Base-by-base conservation (phyloP, 345 rosid genomes). In the Acer yangbiense region DNA sequence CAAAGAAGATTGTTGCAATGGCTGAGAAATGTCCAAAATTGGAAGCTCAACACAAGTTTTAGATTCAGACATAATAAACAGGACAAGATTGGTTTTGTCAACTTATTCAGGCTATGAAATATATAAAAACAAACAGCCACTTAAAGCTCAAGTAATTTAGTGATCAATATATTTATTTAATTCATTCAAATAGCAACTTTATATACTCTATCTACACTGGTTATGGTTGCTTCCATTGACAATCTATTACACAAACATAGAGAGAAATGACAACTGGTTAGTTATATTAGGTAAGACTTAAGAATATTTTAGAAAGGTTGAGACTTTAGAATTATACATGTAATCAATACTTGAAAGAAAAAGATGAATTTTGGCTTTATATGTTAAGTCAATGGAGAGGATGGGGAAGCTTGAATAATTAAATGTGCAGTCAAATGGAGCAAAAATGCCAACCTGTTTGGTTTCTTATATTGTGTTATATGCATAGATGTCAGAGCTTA, bases 11-110 rank as follows among this genome's bases (percentile, higher is more conserved):
- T 83, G 70, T 23, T 65, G 17, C 65, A 75, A 21, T 43, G 83
- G 86, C 82, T 75, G 80, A 27, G 83, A 84, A 44, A 87, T 57
- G 61, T 81, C 88, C 10, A 83, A 44, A 21, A 80, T 72, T 16
- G 87, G 83, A 78, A 87, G 85, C 12, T 85, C 74, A 1, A 74
- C 70, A 50, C 23, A 77, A 74, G 64, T 52, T 62, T 86, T 74
- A 39, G 78, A 29, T n/a, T 75, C 76, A 46, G 73, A 41, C 86
- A 77, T 79, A 72, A 23, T 67, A 20, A 20, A 17, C 54, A 14
- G 23, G 21, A 60, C 50, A 67, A 48, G 69, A 32, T 25, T 75
- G 52, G 61, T 69, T 10, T 72, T 60, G 35, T 50, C 58, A 35
- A 9, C 50, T 4, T 35, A 10, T 16, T 43, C 23, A 17, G 68